These are phyloP conservation scores for Chlorella vulgaris DNA, from an alignment of 139 green algal genomes.

Conservation along the genomic window DNA sequence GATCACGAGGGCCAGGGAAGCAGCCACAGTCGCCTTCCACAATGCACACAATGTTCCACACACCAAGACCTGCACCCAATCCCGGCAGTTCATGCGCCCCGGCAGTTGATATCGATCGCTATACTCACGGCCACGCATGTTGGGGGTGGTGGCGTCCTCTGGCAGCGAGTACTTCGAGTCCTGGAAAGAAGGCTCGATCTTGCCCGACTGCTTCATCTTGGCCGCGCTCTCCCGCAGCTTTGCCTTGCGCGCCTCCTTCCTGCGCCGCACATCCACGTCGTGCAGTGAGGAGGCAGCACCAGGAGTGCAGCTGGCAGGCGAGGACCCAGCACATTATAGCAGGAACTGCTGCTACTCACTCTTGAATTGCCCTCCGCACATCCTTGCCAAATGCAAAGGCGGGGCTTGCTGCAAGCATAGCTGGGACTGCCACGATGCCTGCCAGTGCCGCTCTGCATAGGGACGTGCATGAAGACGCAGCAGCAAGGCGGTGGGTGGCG, in stretches of 20 bases:
- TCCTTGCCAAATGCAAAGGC: slow-evolving; percentile 35
- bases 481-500: neutral
- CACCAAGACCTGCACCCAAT: too few relatives aligned
- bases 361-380: neutral
- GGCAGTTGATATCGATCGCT: too few relatives aligned
- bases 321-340: neutral
- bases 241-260: slow-evolving; percentile 12
- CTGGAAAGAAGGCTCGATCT: neutral
- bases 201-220: neutral
- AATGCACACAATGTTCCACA: too few relatives aligned
- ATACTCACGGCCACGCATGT: too few relatives aligned
- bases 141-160: slow-evolving; percentile 26
- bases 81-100: too few relatives aligned
- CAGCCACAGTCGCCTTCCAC: too few relatives aligned
- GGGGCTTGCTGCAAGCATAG: slow-evolving; percentile 6
- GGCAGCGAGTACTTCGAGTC: slow-evolving; percentile 12
- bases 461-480: neutral
- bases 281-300: neutral
- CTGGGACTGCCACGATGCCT: neutral
- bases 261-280: neutral
- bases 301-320: neutral
- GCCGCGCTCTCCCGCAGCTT: slow-evolving; percentile 19
- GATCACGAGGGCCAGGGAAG: too few relatives aligned
- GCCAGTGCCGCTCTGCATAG: slow-evolving; percentile 8
- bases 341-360: slow-evolving; percentile 6